Evolutionary conservation across 495 filamentous ascomycete species (phyloP).

Genomic region (Lophium mytilinum): DNA sequence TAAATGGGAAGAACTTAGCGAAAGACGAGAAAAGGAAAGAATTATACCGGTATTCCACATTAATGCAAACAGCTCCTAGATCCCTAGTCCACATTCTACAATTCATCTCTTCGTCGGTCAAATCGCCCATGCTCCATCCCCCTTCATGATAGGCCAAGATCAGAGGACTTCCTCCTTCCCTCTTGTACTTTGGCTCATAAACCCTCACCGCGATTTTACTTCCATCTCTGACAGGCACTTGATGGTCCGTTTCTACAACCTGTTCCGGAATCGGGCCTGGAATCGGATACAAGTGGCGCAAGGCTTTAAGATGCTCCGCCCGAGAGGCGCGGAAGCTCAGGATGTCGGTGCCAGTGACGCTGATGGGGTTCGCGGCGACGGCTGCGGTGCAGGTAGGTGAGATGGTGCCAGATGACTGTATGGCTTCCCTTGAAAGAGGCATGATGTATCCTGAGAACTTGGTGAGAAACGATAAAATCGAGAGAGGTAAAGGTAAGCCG

Average conservation of each 20-base stretch:
- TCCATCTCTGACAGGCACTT: constrained; percentile 18
- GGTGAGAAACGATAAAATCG: too few species aligned
- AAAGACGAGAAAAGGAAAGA: neutral
- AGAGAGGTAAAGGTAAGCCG: too few species aligned
- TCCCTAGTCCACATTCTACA: constrained; percentile 21
- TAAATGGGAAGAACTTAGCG: neutral
- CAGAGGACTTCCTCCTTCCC: constrained; percentile 16
- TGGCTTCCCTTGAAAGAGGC: too few species aligned
- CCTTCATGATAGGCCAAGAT: constrained; percentile 23
- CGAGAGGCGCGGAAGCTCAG: constrained; percentile 8
- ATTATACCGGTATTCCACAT: constrained; percentile 27
- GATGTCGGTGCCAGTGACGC: constrained; percentile 3
- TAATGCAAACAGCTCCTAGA: constrained; percentile 20
- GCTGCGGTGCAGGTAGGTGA: constrained; percentile 4
- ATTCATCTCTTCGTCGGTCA: constrained; percentile 23
- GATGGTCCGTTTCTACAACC: constrained; percentile 17
- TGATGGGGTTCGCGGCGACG: constrained; percentile 8
- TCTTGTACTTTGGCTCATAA: constrained; percentile 12
- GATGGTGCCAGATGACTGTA: neutral
- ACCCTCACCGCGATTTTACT: constrained; percentile 11
- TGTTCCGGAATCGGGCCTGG: constrained; percentile 15
- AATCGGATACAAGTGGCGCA: constrained; percentile 21
- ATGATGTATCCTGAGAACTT: too few species aligned
- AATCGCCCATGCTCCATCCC: constrained; percentile 23
- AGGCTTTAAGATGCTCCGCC: constrained; percentile 11